These are phyloP conservation scores for Didymella exigua DNA, from an alignment of 2,329 filamentous ascomycete genomes.

Conservation along the genomic window DNA sequence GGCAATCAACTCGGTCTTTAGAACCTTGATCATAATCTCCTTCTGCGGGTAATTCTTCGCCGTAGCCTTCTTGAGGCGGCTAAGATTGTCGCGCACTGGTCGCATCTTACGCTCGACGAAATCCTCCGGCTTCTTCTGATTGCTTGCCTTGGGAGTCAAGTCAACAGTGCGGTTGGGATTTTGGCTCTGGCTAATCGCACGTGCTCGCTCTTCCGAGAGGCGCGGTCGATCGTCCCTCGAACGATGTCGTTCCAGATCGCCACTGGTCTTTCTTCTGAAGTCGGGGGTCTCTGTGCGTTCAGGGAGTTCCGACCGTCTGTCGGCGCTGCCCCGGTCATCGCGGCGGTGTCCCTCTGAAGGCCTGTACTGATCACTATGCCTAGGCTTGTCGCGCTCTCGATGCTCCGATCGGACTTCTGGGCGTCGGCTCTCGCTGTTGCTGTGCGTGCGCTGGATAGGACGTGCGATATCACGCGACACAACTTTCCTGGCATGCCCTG, in stretches of 20 bases:
- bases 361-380: conserved; percentile 46
- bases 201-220: conserved; percentile 52
- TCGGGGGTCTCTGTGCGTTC: conserved; percentile 52
- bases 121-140: conserved; percentile 50
- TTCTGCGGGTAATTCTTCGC: conserved; percentile 67
- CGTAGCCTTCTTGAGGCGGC: conserved; percentile 64
- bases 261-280: conserved; percentile 51
- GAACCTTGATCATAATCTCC: conserved; percentile 65
- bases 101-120: conserved; percentile 60
- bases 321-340: conserved; percentile 42
- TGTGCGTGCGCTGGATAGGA: conserved; percentile 44
- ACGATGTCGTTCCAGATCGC: conserved; percentile 46
- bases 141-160: conserved; percentile 31
- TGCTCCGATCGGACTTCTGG: conserved; percentile 40
- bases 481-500: conserved; percentile 44
- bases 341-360: conserved; percentile 38
- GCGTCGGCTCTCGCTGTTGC: conserved; percentile 46
- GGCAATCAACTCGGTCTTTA: conserved; percentile 65
- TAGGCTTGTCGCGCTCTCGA: conserved; percentile 39
- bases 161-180: conserved; percentile 42
- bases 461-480: conserved; percentile 46
- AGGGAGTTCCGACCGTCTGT: conserved; percentile 45
- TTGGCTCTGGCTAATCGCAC: conserved; percentile 54
- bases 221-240: conserved; percentile 53
- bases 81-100: conserved; percentile 65